phyloP scores from a whole-genome alignment of 2,329 filamentous ascomycete species.

The Chaetomiaceae sp. region DNA sequence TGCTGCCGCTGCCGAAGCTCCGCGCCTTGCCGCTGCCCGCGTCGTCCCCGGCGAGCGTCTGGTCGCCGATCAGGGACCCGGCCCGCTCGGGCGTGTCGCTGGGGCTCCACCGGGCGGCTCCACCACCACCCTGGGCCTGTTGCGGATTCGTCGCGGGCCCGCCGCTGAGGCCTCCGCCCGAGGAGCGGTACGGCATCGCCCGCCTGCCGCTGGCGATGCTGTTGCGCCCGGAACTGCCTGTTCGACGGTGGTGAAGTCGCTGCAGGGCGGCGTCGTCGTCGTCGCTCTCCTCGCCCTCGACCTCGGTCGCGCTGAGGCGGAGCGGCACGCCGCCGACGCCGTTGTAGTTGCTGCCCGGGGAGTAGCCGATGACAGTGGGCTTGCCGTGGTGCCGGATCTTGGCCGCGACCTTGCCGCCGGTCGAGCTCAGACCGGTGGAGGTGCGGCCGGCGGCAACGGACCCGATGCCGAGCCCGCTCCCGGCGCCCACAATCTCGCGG shows the following conservation, averaged over 20 bases:
- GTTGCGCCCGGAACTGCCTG: constrained; percentile 69
- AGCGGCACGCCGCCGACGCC: constrained; percentile 77
- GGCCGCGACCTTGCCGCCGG: constrained; percentile 60
- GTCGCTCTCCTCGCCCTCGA: constrained; percentile 80
- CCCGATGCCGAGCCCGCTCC: constrained; percentile 38
- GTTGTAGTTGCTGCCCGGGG: constrained; percentile 68
- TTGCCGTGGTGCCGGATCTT: constrained; percentile 89
- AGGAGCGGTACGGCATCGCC: constrained; percentile 44
- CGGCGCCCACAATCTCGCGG: constrained; percentile 67
- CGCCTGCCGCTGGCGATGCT: constrained; percentile 53
- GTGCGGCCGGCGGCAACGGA: constrained; percentile 41
- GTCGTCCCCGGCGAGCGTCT: constrained; percentile 27
- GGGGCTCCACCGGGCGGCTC: constrained; percentile 43
- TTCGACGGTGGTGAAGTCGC: constrained; percentile 59
- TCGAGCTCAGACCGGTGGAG: constrained; percentile 55
- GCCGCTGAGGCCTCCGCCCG: constrained; percentile 36
- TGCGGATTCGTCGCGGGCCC: constrained; percentile 29
- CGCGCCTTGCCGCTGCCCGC: constrained; percentile 42
- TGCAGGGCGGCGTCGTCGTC: constrained; percentile 55
- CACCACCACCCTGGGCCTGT: no score
- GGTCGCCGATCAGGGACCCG: constrained; percentile 44
- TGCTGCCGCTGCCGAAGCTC: constrained; percentile 48
- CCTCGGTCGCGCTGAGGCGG: constrained; percentile 88
- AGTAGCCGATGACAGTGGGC: constrained; percentile 70
- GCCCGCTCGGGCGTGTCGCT: constrained; percentile 50